Conservation (phyloP, 139 green algal species). For the Coccomyxa sp. region DNA sequence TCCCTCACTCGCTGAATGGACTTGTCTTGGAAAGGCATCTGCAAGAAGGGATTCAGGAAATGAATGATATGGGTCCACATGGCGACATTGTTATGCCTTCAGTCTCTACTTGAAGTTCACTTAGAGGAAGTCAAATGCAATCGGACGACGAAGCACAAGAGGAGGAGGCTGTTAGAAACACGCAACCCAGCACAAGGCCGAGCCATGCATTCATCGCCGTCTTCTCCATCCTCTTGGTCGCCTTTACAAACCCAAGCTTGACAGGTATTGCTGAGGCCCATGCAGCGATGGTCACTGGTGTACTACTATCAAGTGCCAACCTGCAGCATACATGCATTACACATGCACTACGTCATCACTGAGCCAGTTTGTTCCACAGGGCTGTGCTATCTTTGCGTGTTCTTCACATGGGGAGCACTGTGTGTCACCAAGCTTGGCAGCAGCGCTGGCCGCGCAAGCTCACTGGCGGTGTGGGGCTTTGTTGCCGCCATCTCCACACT, state of each 20-base stretch:
- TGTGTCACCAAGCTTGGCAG: neutral
- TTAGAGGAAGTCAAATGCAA: too few species aligned
- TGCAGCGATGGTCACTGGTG: neutral
- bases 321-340: neutral
- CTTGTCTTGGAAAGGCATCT: too few species aligned
- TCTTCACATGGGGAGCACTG: slow-evolving; percentile 16
- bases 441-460: neutral
- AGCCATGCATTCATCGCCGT: slow-evolving; percentile 1
- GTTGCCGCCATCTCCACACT: slow-evolving; percentile 1
- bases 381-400: slow-evolving; percentile 10
- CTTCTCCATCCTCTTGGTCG: slow-evolving; percentile 8
- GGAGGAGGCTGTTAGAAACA: too few species aligned
- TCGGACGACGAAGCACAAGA: too few species aligned
- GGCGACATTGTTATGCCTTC: too few species aligned
- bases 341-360: neutral
- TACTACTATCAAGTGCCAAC: neutral
- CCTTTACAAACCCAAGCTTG: slow-evolving; percentile 24
- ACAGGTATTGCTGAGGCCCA: neutral
- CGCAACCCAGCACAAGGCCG: neutral
- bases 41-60: too few species aligned
- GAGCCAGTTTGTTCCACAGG: slow-evolving; percentile 1
- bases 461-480: slow-evolving; percentile 11
- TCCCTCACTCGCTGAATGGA: too few species aligned
- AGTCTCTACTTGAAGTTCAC: too few species aligned
- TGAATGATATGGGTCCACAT: too few species aligned